phyloP scores from a whole-genome alignment of 192 early-diverging fungal species.

The Ramicandelaber brevisporus region DNA sequence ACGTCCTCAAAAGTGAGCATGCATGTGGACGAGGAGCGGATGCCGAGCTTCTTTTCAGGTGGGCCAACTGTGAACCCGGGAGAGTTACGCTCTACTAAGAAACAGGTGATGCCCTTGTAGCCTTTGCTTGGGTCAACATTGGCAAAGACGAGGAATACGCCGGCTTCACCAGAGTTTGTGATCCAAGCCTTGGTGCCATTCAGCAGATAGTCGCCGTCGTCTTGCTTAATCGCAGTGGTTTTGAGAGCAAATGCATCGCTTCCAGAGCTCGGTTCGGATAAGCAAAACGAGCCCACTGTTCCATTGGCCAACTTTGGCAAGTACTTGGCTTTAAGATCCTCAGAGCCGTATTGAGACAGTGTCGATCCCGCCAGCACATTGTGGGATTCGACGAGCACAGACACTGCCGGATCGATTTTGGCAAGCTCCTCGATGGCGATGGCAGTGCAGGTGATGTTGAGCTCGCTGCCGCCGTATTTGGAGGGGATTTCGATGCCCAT shows the following conservation, averaged over 20 bases:
- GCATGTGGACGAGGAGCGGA: constrained; percentile 89
- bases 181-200: constrained; percentile 88
- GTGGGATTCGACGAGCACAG: constrained; percentile 82
- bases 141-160: constrained; percentile 93
- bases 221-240: constrained; percentile 66
- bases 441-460: constrained; percentile 61
- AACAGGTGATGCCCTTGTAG: constrained; percentile 94
- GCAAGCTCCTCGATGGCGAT: constrained; percentile 79
- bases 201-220: constrained; percentile 71
- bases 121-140: constrained; percentile 81
- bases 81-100: constrained; percentile 77
- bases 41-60: constrained; percentile 98
- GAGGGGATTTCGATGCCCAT: constrained; percentile 79
- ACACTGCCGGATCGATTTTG: constrained; percentile 82
- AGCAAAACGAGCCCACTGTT: constrained; percentile 78
- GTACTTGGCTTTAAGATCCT: constrained; percentile 55
- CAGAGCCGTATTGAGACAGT: constrained; percentile 55
- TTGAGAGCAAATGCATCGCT: constrained; percentile 85
- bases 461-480: constrained; percentile 53
- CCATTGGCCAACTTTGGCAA: constrained; percentile 61
- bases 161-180: constrained; percentile 83
- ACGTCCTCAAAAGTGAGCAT: constrained; percentile 80
- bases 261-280: constrained; percentile 80
- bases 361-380: constrained; percentile 91
- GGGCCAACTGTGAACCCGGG: constrained; percentile 72